phyloP scores from a whole-genome alignment of 495 filamentous ascomycete genomes.

The Penicillium diatomitis region DNA sequence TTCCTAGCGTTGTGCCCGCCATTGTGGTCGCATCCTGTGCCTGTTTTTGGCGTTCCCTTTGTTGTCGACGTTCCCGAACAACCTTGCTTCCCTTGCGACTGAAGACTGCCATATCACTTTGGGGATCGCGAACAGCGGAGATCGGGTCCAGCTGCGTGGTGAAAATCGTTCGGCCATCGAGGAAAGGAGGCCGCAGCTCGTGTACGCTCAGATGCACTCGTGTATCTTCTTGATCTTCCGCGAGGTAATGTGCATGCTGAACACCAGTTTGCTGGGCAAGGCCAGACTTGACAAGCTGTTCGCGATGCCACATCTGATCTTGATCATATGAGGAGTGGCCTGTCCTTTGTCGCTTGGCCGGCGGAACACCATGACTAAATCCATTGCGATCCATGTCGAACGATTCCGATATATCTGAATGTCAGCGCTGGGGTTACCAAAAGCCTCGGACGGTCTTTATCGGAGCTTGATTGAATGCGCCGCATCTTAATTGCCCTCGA shows the following conservation, averaged over 20 bases:
- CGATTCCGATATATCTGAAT: no score
- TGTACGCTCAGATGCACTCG: constrained; percentile 88
- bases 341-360: constrained; percentile 37
- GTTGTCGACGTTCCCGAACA: constrained; percentile 82
- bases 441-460: not conserved
- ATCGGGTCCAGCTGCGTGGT: constrained; percentile 96
- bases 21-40: constrained; percentile 93
- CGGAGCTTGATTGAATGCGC: not conserved
- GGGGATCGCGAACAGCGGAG: constrained; percentile 83
- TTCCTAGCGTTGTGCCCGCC: constrained; percentile 85
- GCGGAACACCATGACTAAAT: constrained; percentile 17
- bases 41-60: constrained; percentile 88
- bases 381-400: constrained; percentile 29
- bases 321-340: constrained; percentile 44
- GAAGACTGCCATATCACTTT: constrained; percentile 99
- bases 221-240: constrained; percentile 82
- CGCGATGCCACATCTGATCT: constrained; percentile 76
- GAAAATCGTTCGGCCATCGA: constrained; percentile 91
- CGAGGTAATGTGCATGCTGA: constrained; percentile 62
- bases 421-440: no score
- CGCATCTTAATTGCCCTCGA: not conserved
- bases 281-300: constrained; percentile 54
- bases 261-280: constrained; percentile 82
- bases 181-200: constrained; percentile 88
- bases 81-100: constrained; percentile 91